A percentile compares a stretch with the other conserved stretches of the same genome.
phyloP scores from a whole-genome alignment of 768 basidiomycete species.

The Pleurotus salmoneostramineus region DNA sequence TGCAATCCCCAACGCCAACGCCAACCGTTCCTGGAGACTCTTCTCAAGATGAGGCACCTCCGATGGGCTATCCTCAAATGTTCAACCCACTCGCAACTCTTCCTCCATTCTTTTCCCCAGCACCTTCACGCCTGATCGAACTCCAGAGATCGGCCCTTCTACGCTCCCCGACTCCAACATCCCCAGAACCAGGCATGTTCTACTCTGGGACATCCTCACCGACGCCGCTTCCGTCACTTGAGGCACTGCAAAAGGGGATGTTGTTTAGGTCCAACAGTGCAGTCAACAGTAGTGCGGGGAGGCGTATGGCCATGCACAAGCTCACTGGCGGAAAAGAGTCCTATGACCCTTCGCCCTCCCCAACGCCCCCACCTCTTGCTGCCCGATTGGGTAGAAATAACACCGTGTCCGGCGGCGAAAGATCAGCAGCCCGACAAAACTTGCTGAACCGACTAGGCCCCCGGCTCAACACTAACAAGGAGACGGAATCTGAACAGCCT shows the following conservation, averaged over 20 bases:
- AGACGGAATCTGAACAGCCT: slow-evolving; percentile 58
- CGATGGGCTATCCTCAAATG: slow-evolving; percentile 20
- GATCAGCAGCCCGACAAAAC: slow-evolving; percentile 64
- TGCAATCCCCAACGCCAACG: slow-evolving; percentile 42
- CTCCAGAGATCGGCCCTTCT: slow-evolving; percentile 40
- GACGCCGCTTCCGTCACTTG: slow-evolving; percentile 72
- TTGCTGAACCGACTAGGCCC: slow-evolving; percentile 64
- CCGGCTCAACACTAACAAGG: slow-evolving; percentile 39
- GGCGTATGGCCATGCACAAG: slow-evolving; percentile 79
- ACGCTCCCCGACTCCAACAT: slow-evolving; percentile 49
- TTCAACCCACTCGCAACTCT: slow-evolving; percentile 28
- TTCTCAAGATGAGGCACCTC: slow-evolving; percentile 61
- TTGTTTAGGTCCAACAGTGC: slow-evolving; percentile 91
- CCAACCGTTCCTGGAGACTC: slow-evolving; percentile 49
- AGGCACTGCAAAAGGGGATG: slow-evolving; percentile 65
- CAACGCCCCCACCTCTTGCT: slow-evolving; percentile 40
- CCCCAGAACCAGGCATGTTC: slow-evolving; percentile 51
- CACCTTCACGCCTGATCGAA: slow-evolving; percentile 58
- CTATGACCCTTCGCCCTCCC: slow-evolving; percentile 59
- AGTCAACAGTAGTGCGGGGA: slow-evolving; percentile 64
- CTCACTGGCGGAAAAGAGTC: slow-evolving; percentile 73
- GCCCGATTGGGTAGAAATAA: slow-evolving; percentile 62
- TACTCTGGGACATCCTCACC: slow-evolving; percentile 67
- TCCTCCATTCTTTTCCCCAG: slow-evolving; percentile 39
- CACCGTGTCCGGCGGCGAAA: slow-evolving; percentile 80